Percentiles rank a stretch among this genome's conserved stretches.
Evolutionary conservation across 176 grass and related monocot genomes (phyloP).

Genomic region (Canna indica): DNA sequence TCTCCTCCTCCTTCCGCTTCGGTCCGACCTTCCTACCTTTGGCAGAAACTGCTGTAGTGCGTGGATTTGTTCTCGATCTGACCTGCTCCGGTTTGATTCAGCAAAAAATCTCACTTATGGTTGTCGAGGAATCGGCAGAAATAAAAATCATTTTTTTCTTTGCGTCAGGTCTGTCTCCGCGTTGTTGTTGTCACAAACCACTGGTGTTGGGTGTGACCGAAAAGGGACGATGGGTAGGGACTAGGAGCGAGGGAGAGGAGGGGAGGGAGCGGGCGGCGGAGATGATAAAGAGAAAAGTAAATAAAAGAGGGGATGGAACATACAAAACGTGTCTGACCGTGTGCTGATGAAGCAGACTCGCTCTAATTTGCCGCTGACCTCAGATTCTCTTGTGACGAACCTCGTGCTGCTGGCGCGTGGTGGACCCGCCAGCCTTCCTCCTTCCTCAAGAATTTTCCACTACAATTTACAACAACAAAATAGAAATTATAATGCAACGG

Average conservation of each 20-base stretch:
- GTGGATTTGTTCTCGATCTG: not conserved
- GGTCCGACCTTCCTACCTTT: not conserved
- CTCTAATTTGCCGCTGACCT: not conserved
- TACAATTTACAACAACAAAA: too few relatives aligned
- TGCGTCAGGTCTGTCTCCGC: not conserved
- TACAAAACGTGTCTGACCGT: not conserved
- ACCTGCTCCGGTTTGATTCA: not conserved
- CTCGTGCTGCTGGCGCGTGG: not conserved
- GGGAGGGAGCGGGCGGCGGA: not conserved
- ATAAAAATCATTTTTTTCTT: not conserved
- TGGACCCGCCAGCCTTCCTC: too few relatives aligned
- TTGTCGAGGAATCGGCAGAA: not conserved
- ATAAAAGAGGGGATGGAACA: not conserved
- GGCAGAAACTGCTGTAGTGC: not conserved
- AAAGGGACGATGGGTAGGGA: not conserved
- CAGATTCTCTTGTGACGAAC: not conserved
- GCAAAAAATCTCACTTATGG: not conserved
- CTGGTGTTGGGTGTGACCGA: not conserved
- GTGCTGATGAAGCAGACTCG: not conserved
- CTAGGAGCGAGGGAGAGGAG: not conserved
- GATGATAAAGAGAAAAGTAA: constrained; percentile 8
- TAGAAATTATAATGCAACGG: too few relatives aligned
- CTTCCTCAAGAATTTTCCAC: too few relatives aligned
- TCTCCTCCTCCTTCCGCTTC: not conserved
- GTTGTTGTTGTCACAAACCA: not conserved